phyloP scores from a whole-genome alignment of 108 stramenopile species.

The Craspedostauros australis region DNA sequence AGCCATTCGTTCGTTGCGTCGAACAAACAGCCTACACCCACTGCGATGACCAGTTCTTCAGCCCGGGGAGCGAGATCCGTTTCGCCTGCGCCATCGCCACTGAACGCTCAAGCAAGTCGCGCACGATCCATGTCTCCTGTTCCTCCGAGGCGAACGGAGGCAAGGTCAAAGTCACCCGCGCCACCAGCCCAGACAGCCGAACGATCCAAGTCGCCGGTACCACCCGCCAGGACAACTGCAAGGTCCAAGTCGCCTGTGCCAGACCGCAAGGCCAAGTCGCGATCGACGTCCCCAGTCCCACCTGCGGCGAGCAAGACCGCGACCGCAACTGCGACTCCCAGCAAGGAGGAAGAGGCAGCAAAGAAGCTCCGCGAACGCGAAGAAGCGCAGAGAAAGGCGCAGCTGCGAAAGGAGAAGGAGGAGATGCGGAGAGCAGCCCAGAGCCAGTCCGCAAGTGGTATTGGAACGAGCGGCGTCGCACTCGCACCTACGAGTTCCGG shows the following conservation, averaged over 20 bases:
- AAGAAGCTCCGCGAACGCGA: slow-evolving; percentile 39
- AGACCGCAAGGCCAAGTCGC: background rate
- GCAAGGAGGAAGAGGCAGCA: slow-evolving; percentile 36
- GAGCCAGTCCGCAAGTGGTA: slow-evolving; percentile 15
- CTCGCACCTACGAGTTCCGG: slow-evolving; percentile 22
- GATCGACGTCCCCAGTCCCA: background rate
- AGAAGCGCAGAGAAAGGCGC: slow-evolving; percentile 32
- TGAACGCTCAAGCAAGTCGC: no score
- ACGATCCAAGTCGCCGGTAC: background rate
- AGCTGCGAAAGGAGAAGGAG: slow-evolving; percentile 53
- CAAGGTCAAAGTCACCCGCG: slow-evolving; percentile 7
- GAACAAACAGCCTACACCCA: no score
- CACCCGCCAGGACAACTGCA: background rate
- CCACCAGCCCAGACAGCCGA: background rate
- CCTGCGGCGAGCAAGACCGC: slow-evolving; percentile 2
- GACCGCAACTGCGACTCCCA: slow-evolving; percentile 10
- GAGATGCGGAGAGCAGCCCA: slow-evolving; percentile 21
- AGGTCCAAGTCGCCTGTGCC: background rate
- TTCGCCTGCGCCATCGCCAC: no score
- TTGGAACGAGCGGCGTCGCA: slow-evolving; percentile 59
- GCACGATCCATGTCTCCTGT: slow-evolving; percentile 1
- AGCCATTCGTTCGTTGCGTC: no score
- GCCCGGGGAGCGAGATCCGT: no score
- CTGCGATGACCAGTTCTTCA: background rate
- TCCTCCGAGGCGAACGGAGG: background rate